Evolutionary conservation across 805 yeast genomes (phyloP), one percentile per base, ranked within the genome.

Genomic region (Lachancea cidri): DNA sequence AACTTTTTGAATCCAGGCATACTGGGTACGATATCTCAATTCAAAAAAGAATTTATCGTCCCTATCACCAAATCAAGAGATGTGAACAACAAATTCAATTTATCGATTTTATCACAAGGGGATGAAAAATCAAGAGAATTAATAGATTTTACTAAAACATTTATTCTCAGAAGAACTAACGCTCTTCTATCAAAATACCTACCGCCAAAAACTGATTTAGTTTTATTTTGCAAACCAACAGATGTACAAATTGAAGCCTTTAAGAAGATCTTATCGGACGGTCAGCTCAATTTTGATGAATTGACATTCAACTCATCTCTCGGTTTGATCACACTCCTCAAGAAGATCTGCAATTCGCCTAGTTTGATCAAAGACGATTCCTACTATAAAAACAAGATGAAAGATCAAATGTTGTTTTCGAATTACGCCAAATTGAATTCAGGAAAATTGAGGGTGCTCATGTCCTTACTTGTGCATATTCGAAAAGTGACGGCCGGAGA

Each of bases 301-400:
- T 52, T 42, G 48, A 57, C 54, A 32, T 52, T 48, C 49, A 67
- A 58, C 15, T 51, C 78, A 24, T 75, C 86, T 0, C 68, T 91
- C 35, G 75, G 81, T 2, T 66, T 87, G 36, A 89, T 91, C 14
- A 81, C 85, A 11, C 60, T 79, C 20, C 76, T 86, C 55, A 79
- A 86, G 49, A 89, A 89, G 54, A 72, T 87, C 2, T 86, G 96
- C 58, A 89, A 86, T 53, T 81, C 95, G 0, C 94, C 96, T 0
- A 67, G 79, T 1, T 65, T 89, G 24, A 54, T 84, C 3, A 49
- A 61, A 1, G 64, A 71, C 11, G 89, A 83, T 46, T 60, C 55
- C 4, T 59, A 50, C 38, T 59, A 48, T 36, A 39, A 41, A 4
- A 30, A 35, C n/a, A 35, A 27, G 2, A 36, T 49, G 46, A 27